Percentiles rank a stretch among this genome's conserved stretches.
phyloP scores from a whole-genome alignment of 2,329 filamentous ascomycete species.

The Myriangium duriaei region DNA sequence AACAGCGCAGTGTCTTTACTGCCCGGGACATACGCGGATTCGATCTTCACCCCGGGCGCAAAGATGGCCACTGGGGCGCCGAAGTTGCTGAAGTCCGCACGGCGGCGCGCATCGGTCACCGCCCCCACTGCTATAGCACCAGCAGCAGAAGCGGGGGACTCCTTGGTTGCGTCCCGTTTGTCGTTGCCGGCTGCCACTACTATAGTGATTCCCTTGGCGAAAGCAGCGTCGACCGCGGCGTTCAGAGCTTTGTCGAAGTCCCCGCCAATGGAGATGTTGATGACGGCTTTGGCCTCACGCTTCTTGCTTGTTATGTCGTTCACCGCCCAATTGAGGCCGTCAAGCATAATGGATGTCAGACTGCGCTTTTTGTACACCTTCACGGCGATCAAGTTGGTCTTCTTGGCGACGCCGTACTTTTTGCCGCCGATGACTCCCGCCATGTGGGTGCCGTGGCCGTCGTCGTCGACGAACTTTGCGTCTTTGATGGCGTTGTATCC shows the following conservation, averaged over 20 bases:
- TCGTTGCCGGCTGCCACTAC: slow-evolving; percentile 46
- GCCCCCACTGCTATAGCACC: slow-evolving; percentile 26
- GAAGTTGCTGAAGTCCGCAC: slow-evolving; percentile 28
- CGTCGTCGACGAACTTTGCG: slow-evolving; percentile 32
- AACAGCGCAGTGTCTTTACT: slow-evolving; percentile 34
- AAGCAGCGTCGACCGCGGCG: slow-evolving; percentile 36
- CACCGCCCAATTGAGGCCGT: slow-evolving; percentile 44
- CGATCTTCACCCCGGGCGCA: slow-evolving; percentile 24
- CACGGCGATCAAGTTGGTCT: slow-evolving; percentile 42
- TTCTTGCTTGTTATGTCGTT: slow-evolving; percentile 18
- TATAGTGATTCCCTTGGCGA: slow-evolving; percentile 36
- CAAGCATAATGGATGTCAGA: slow-evolving; percentile 42
- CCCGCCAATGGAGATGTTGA: slow-evolving; percentile 45
- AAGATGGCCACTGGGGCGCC: slow-evolving; percentile 27
- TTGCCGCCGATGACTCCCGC: slow-evolving; percentile 48
- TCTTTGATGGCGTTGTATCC: slow-evolving; percentile 21
- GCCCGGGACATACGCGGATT: slow-evolving; percentile 36
- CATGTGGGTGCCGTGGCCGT: slow-evolving; percentile 54
- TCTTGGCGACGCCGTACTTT: slow-evolving; percentile 52
- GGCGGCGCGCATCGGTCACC: slow-evolving; percentile 17
- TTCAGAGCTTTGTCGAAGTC: slow-evolving; percentile 36
- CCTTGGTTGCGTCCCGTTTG: slow-evolving; percentile 18
- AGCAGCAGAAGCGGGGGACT: slow-evolving; percentile 25
- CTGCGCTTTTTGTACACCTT: slow-evolving; percentile 37
- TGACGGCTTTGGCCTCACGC: slow-evolving; percentile 32